Evolutionary conservation across 305 asterid genomes (phyloP).

Genomic region (Withania somnifera): DNA sequence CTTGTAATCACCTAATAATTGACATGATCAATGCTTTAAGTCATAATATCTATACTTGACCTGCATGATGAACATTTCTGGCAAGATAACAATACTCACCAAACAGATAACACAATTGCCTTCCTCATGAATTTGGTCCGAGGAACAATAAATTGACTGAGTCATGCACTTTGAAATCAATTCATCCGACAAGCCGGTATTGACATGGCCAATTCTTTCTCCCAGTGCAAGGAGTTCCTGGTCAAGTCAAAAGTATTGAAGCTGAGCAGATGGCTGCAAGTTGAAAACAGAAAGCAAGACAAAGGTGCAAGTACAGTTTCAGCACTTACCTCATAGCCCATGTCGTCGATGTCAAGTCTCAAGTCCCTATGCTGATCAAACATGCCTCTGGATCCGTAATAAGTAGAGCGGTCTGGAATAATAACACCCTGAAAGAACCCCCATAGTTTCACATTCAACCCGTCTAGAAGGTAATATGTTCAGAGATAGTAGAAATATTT

Average conservation of each 20-base stretch:
- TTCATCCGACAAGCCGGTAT: slow-evolving; percentile 68
- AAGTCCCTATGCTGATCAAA: slow-evolving; percentile 67
- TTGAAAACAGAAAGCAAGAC: neutral
- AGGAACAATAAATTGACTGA: slow-evolving; percentile 41
- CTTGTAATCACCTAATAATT: neutral
- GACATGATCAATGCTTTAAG: neutral
- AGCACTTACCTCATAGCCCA: slow-evolving; percentile 72
- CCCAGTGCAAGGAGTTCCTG: slow-evolving; percentile 89
- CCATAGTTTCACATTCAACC: neutral
- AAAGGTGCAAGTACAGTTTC: neutral
- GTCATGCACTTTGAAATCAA: slow-evolving; percentile 42
- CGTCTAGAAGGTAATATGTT: neutral
- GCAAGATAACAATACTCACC: slow-evolving; percentile 21
- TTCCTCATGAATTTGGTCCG: slow-evolving; percentile 45
- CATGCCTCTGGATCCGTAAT: slow-evolving; percentile 43
- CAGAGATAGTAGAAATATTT: neutral
- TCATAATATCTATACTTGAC: neutral
- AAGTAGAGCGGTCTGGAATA: slow-evolving; percentile 31
- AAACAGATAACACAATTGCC: slow-evolving; percentile 59
- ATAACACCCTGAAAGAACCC: slow-evolving; percentile 38
- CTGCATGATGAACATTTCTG: neutral
- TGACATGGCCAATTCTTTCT: slow-evolving; percentile 75
- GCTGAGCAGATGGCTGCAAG: slow-evolving; percentile 2
- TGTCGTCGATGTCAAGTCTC: slow-evolving; percentile 75
- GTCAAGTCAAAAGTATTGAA: slow-evolving; percentile 8